These are phyloP conservation scores for Melampsora abietis-canadensis DNA, from an alignment of 1,284 basidiomycete genomes.

Conservation along the genomic window DNA sequence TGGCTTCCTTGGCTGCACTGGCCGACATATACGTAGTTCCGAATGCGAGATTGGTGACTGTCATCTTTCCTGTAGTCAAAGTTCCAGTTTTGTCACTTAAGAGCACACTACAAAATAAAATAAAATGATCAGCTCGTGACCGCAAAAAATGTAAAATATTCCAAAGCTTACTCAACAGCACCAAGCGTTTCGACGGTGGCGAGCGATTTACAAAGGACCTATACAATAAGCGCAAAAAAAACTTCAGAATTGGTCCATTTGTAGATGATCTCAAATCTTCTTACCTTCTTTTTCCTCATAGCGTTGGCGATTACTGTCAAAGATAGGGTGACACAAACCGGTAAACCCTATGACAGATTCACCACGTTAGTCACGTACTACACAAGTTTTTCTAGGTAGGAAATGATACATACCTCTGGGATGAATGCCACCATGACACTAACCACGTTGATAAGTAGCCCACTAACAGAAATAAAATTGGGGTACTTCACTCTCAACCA, in stretches of 20 bases:
- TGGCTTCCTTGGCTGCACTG: too few species aligned
- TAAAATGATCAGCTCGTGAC: too few species aligned
- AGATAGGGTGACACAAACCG: constrained; percentile 58
- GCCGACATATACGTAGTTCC: too few species aligned
- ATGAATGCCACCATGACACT: constrained; percentile 50
- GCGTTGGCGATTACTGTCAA: constrained; percentile 60
- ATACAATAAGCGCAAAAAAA: constrained; percentile 52
- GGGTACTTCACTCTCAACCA: constrained; percentile 49
- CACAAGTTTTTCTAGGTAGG: too few species aligned
- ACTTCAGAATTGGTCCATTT: constrained; percentile 49
- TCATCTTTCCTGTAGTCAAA: constrained; percentile 56
- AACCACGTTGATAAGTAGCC: constrained; percentile 33
- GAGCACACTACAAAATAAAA: constrained; percentile 53
- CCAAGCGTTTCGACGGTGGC: constrained; percentile 65
- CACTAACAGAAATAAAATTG: constrained; percentile 45
- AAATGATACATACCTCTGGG: constrained; percentile 42
- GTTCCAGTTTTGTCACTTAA: constrained; percentile 65
- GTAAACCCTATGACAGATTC: constrained; percentile 49
- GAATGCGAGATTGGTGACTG: constrained; percentile 49
- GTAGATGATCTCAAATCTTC: background rate
- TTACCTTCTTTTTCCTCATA: constrained; percentile 18
- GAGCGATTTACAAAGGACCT: constrained; percentile 63
- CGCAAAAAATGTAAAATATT: too few species aligned
- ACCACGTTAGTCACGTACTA: too few species aligned
- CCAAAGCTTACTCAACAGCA: constrained; percentile 54